Evolutionary conservation across 2,329 filamentous ascomycete species (phyloP).

Genomic region (Calonectria honghensis): DNA sequence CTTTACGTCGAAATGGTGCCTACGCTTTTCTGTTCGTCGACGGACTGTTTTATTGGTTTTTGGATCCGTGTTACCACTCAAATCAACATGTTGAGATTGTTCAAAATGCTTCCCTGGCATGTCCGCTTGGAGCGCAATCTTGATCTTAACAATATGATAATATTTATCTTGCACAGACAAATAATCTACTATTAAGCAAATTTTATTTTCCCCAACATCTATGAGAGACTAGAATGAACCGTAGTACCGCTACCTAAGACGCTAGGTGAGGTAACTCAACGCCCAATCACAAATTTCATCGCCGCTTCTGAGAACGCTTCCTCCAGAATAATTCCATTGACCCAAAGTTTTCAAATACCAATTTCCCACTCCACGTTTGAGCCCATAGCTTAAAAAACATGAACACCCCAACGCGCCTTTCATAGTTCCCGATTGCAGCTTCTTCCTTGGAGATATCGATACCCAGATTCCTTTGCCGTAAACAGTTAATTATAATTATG

Average conservation of each 20-base stretch:
- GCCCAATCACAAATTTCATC: not conserved
- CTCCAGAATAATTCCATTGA: not conserved
- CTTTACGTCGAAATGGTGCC: no score
- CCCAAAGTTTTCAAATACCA: not conserved
- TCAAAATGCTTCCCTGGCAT: no score
- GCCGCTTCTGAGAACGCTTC: not conserved
- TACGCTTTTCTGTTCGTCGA: no score
- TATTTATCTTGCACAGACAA: no score
- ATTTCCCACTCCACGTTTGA: not conserved
- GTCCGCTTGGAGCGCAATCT: no score
- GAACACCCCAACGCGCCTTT: slow-evolving; percentile 14
- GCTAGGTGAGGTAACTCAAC: not conserved
- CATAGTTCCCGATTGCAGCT: not conserved
- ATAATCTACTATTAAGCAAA: no score
- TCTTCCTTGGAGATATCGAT: slow-evolving; percentile 1
- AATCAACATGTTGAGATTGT: no score
- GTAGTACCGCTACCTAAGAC: not conserved
- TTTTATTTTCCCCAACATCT: not conserved
- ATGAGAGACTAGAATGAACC: not conserved
- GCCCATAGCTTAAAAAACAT: not conserved
- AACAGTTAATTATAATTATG: not conserved
- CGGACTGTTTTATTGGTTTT: no score
- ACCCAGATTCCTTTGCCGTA: not conserved
- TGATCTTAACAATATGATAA: no score
- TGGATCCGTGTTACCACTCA: no score